Percentiles rank a stretch among this genome's conserved stretches.
Evolutionary conservation across 768 basidiomycete species (phyloP).

Genomic region (Suillus plorans): DNA sequence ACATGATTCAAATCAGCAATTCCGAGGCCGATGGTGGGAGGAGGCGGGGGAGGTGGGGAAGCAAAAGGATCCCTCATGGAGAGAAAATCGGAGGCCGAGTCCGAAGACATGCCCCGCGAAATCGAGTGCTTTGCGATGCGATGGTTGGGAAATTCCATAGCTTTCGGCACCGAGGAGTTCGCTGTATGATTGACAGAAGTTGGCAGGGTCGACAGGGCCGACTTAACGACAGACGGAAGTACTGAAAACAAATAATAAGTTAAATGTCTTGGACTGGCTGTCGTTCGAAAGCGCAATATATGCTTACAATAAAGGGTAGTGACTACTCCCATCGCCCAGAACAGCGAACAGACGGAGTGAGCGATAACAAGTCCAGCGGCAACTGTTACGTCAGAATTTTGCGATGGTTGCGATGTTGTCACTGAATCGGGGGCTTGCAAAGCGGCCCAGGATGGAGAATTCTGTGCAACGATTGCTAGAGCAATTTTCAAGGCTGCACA

Average conservation of each 20-base stretch:
- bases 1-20: slow-evolving; percentile 27
- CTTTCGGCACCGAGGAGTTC: background rate
- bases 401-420: background rate
- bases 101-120: slow-evolving; percentile 20
- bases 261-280: background rate
- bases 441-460: background rate
- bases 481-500: slow-evolving; percentile 23
- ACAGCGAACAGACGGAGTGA: slow-evolving; percentile 18
- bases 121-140: slow-evolving; percentile 20
- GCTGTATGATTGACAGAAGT: background rate
- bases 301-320: slow-evolving; percentile 23
- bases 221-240: background rate
- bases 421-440: background rate
- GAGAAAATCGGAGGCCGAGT: slow-evolving; percentile 32
- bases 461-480: slow-evolving; percentile 10
- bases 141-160: background rate
- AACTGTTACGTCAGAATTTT: background rate
- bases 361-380: slow-evolving; percentile 17
- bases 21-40: slow-evolving; percentile 26
- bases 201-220: background rate
- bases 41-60: slow-evolving; percentile 26
- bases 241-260: background rate
- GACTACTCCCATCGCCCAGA: slow-evolving; percentile 25
- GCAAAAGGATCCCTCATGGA: slow-evolving; percentile 34
- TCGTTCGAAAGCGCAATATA: too few species aligned